Base-by-base conservation (phyloP, 768 basidiomycete species). In the Heimioporus sp. region DNA sequence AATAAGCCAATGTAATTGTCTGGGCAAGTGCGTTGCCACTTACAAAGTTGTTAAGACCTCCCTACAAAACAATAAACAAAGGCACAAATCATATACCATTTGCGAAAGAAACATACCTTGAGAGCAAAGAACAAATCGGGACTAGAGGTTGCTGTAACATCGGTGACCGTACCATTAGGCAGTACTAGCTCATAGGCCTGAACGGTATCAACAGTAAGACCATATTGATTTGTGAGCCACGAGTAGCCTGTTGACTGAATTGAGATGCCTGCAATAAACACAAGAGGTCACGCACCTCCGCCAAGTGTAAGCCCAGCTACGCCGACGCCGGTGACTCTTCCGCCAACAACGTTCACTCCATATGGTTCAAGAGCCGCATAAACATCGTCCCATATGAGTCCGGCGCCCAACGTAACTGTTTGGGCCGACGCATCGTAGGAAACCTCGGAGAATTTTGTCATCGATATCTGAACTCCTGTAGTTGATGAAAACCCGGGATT, bases 301-400 rank as follows among this genome's bases (percentile, higher is more conserved):
- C 83, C 83, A 0, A 85, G 72, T 5, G 71, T 74, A 46, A 81
- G 76, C 2, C 83, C 82, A 5, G 75, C 83, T 2, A 83, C 79
- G 19, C 83, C 82, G 5, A 82, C 75, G 11, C 82, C 83, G 2
- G 72, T 57, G 0, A 82, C 76, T 2, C 81, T 43, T 66, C 10
- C 81, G 4, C 85, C 84, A 5, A 85, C 74, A 11, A 85, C 80
- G 42, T 74, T 83, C 10, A 83, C 79, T 1, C 68, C 70, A 41
- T 73, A 58, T 1, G 78, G 80, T 9, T 68, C 75, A 1, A 87
- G 72, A 11, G 51, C 53, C 8, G 65, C 66, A 53, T 86, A 87
- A 68, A 80, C 83, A 43, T 85, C 75, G 58, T 87, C 85, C 86
- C 85, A 89, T 13, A 80, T 68, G 3, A 82, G 63, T 8, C 75